These are phyloP conservation scores for Penicillium goetzii DNA, from an alignment of 495 filamentous ascomycete species.

Conservation along the genomic window DNA sequence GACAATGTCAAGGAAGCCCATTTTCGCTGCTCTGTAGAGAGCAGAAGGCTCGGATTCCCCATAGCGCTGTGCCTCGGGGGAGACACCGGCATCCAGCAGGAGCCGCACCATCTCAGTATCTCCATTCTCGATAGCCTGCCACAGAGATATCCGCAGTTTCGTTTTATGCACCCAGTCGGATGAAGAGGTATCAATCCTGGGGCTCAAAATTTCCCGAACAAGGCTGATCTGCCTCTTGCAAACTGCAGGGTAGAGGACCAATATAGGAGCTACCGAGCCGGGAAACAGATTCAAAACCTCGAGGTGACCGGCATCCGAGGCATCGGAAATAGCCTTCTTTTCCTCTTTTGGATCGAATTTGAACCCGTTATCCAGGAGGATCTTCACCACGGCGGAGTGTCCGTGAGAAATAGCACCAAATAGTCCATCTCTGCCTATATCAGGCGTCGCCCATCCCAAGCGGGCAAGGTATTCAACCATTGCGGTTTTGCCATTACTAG, in stretches of 20 bases:
- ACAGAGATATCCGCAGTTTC: background rate
- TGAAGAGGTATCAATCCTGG: background rate
- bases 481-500: background rate
- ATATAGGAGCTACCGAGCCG: background rate
- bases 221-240: background rate
- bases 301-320: background rate
- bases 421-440: background rate
- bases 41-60: background rate
- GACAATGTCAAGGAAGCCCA: background rate
- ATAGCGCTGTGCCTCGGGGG: background rate
- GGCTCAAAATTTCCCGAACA: background rate
- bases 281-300: background rate
- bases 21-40: background rate
- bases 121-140: background rate
- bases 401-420: background rate
- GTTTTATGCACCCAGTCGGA: background rate
- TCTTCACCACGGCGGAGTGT: background rate
- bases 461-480: background rate
- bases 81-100: background rate
- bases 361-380: background rate
- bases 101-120: background rate
- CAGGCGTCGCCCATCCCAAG: background rate
- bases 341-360: background rate
- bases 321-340: no score
- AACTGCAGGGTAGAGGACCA: background rate